These are phyloP conservation scores for Punica granatum DNA, from an alignment of 345 rosid species.

Conservation along the genomic window DNA sequence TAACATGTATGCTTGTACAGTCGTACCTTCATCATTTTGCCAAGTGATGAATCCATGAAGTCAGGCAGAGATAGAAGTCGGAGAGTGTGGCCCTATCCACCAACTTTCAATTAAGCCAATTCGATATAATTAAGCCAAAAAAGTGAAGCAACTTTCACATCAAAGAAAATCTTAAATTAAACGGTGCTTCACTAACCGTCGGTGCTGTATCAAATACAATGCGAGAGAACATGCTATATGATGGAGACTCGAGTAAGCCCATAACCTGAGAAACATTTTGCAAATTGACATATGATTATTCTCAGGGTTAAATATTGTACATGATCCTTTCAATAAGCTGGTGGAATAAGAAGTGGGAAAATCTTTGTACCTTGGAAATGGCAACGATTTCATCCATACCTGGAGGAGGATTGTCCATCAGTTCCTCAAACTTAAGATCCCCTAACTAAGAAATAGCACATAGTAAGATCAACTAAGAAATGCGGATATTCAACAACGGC, in stretches of 20 bases:
- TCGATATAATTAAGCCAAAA: not conserved
- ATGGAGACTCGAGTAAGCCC: constrained; percentile 58
- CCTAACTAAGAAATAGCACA: constrained; percentile 32
- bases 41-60: constrained; percentile 62
- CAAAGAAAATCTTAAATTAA: not conserved
- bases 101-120: constrained; percentile 1
- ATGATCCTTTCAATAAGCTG: not conserved
- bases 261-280: constrained; percentile 45
- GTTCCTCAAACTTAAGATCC: constrained; percentile 65
- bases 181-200: constrained; percentile 39
- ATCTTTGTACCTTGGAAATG: constrained; percentile 53
- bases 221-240: constrained; percentile 55
- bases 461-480: not conserved
- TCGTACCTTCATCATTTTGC: constrained; percentile 72
- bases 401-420: constrained; percentile 66
- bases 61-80: constrained; percentile 85
- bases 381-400: constrained; percentile 73
- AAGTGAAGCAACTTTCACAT: constrained; percentile 4
- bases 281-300: not conserved
- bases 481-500: not conserved
- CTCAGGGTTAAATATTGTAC: not conserved
- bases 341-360: constrained; percentile 1
- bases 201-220: constrained; percentile 79
- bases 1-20: constrained; percentile 27
- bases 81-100: constrained; percentile 68